Evolutionary conservation across 2,329 filamentous ascomycete species (phyloP), one percentile per base, ranked within the genome.

Genomic region (Daldinia sp.): DNA sequence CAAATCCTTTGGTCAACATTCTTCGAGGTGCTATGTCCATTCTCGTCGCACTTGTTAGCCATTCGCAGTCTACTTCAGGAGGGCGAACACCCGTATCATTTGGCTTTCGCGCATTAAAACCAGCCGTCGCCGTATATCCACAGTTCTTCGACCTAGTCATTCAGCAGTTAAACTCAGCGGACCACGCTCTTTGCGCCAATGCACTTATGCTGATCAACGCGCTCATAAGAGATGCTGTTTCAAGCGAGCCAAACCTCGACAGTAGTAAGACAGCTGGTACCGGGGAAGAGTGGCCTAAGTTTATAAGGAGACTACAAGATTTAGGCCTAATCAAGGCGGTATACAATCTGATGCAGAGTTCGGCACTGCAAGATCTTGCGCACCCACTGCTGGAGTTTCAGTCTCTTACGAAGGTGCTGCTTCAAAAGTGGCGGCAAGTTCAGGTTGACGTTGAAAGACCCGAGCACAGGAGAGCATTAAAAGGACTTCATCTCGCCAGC

Each of bases 21-120:
- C 89, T 99, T 67, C 90, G 96, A 71, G 96, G 96, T 75, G 95
- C 95, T 76, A 97, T 99, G 92, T 95, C 94, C 53, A 97, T 99
- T 69, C 87, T 99, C 63, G 95, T 97, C 53, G 93, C 94, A 12
- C 91, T 98, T 64, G 95, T 99, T 59, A 92, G 93, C 70, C 92
- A 97, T 80, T 93, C 94, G 30, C 90, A 93, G 77, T 88, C 86
- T 10, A 81, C 74, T 28, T 74, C 70, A 51, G 71, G 79, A 60
- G 71, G 79, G 20, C 78, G 78, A 50, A 77, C 81, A 1, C 87
- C 89, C 2, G 89, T 89, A 20, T 86, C 87, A 18, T 97, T 93
- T 79, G 96, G 96, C 33, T 98, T 98, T 81, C 90, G 93, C 70
- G 94, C 94, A 18, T 84, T 99, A 72, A 97, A 96, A 79, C 96